Conservation (phyloP, 1,284 basidiomycete genomes). For the Ceratobasidium sp. region DNA sequence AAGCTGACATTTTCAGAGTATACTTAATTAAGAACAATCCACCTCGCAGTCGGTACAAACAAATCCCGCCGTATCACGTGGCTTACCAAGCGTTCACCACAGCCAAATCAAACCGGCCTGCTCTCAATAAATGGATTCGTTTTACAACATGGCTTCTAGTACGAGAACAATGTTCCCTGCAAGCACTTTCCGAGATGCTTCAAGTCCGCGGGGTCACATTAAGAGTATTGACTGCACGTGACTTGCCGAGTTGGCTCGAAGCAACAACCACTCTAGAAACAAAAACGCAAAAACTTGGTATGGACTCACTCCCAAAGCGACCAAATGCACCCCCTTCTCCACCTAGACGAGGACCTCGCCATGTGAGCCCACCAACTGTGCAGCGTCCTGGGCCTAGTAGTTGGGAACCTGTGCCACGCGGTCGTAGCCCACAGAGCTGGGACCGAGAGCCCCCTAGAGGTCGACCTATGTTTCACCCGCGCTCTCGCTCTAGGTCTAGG, state of each 20-base stretch:
- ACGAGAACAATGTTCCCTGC: background rate
- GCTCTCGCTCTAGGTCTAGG: conserved; percentile 38
- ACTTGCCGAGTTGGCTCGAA: background rate
- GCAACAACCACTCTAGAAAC: conserved; percentile 6
- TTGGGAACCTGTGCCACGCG: conserved; percentile 38
- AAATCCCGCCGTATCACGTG: background rate
- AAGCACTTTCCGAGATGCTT: background rate
- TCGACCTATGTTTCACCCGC: conserved; percentile 36
- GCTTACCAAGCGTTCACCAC: too few species aligned
- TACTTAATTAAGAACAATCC: too few species aligned
- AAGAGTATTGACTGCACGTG: background rate
- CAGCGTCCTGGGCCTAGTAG: conserved; percentile 38
- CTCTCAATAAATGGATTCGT: too few species aligned
- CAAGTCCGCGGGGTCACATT: too few species aligned
- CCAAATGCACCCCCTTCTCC: conserved; percentile 38
- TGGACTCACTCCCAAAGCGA: conserved; percentile 39
- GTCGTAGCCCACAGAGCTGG: conserved; percentile 32
- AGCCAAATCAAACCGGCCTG: too few species aligned
- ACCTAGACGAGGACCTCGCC: conserved; percentile 35
- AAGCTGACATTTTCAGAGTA: too few species aligned
- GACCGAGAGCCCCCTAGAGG: conserved; percentile 35
- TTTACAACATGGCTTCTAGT: too few species aligned
- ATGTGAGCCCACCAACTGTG: conserved; percentile 36
- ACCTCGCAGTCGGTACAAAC: background rate
- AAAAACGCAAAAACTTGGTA: background rate